phyloP scores from a whole-genome alignment of 371 early-diverging fungal genomes.

The Mortierella sp. region DNA sequence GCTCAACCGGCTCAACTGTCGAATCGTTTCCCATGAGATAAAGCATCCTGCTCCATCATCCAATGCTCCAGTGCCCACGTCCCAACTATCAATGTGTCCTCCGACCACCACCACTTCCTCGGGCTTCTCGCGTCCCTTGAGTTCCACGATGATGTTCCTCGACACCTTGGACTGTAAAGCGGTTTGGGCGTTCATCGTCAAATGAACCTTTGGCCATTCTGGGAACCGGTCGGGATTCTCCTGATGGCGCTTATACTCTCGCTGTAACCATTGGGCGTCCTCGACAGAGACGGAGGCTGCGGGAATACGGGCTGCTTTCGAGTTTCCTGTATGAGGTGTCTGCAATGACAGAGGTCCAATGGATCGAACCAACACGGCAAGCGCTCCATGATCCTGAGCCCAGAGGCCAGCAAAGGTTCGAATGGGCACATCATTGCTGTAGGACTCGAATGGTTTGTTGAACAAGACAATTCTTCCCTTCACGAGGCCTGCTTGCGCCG shows the following conservation, averaged over 20 bases:
- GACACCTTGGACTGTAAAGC: constrained; percentile 47
- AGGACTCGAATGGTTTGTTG: constrained; percentile 57
- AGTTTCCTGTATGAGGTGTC: constrained; percentile 61
- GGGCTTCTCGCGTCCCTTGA: constrained; percentile 60
- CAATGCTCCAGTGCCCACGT: constrained; percentile 64
- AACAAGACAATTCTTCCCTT: constrained; percentile 61
- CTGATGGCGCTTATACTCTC: constrained; percentile 54
- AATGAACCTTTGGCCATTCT: constrained; percentile 56
- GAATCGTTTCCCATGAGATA: constrained; percentile 62
- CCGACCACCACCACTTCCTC: constrained; percentile 65
- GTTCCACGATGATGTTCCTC: constrained; percentile 62
- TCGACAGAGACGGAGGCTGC: constrained; percentile 63
- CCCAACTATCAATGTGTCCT: constrained; percentile 73
- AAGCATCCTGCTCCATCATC: constrained; percentile 68
- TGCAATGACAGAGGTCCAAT: constrained; percentile 58
- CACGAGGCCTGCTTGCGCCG: constrained; percentile 46
- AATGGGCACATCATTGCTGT: constrained; percentile 44
- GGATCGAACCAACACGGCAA: constrained; percentile 63
- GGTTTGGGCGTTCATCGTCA: constrained; percentile 57
- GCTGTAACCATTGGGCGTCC: constrained; percentile 61
- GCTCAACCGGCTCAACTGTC: constrained; percentile 55
- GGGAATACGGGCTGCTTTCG: constrained; percentile 58
- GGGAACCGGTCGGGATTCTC: constrained; percentile 25
- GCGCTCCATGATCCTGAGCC: constrained; percentile 65
- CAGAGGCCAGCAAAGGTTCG: constrained; percentile 55